Base-by-base conservation (phyloP, 768 basidiomycete genomes). In the Suillus clintonianus region DNA sequence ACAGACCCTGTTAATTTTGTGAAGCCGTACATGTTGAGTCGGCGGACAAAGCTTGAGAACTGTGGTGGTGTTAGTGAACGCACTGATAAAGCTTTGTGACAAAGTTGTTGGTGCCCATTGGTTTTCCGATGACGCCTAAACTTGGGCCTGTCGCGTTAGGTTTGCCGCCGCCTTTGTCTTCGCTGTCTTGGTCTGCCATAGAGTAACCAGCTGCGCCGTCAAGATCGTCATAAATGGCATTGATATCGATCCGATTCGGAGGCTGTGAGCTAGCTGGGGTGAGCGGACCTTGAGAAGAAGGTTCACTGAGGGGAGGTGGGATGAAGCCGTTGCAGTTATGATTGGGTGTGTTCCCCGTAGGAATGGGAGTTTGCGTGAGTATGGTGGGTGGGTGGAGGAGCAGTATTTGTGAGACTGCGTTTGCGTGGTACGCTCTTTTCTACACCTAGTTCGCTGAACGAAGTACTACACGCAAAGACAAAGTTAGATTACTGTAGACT, bases 11-110 rank as follows among this genome's bases (percentile, higher is more conserved):
- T 94, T 94, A 77, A 93, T 93, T 79, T 96, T 96, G 77, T 95
- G 93, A 77, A 97, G 45, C 94, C 94, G 70, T 95, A 97, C 92
- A 95, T 96, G 80, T 97, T 96, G 61, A 96, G 83, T 75, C 96
- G 95, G 63, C 95, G 88, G 48, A 96, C 94, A 76, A 97, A 97
- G 71, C 91, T 94, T 11, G 94, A 94, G 75, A 97, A 97, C 89
- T 97, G 61, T 50, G 57, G 58, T 32, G 32, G 61, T 24, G 45
- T 60, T 60, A 62, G 54, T 58, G 39, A 0, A 82, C 89, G 73
- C 69, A 91, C 90, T 92, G 90, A 77, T 93, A 94, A 22, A 94
- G 81, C 82, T 95, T 95, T 34, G 89, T 89, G 54, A 94, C 92
- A 74, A 95, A 95, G 72, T 94, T 94, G 71, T 93, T 94, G 24